These are phyloP conservation scores for Gloeopeniophorella convolvens DNA, from an alignment of 768 basidiomycete species.

Conservation along the genomic window DNA sequence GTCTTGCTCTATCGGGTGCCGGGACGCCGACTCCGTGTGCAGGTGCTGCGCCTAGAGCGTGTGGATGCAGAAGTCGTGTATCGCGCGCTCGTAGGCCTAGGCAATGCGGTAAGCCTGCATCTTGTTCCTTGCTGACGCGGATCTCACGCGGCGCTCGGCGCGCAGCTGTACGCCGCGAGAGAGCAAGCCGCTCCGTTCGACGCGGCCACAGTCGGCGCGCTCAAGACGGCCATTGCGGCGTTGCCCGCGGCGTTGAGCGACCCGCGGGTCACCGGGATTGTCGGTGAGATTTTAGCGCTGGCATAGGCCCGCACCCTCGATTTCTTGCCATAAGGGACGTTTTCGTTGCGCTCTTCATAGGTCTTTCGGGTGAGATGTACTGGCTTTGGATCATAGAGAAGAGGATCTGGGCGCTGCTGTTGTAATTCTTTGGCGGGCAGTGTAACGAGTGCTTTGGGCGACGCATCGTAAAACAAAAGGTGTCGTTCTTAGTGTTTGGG, in stretches of 20 bases:
- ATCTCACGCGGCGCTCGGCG: constrained; percentile 2
- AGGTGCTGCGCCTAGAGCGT: constrained; percentile 42
- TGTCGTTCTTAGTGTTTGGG: no score
- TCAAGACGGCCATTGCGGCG: constrained; percentile 35
- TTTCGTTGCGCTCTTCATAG: neutral
- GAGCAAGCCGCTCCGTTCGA: constrained; percentile 32
- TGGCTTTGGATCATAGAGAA: neutral
- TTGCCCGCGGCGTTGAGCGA: constrained; percentile 49
- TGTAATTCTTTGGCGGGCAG: no score
- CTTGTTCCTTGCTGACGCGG: constrained; percentile 3
- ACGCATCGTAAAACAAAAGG: no score
- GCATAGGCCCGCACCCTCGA: constrained; percentile 27
- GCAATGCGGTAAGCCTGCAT: constrained; percentile 52
- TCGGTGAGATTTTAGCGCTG: constrained; percentile 42
- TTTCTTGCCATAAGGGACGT: neutral
- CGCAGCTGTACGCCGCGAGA: constrained; percentile 46
- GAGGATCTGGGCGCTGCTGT: neutral
- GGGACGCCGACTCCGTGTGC: constrained; percentile 5
- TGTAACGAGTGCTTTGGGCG: no score
- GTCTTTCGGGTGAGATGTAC: neutral
- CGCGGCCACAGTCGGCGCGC: constrained; percentile 34
- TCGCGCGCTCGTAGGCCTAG: constrained; percentile 64
- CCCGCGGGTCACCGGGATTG: constrained; percentile 47
- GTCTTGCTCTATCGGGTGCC: neutral
- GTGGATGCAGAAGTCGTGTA: constrained; percentile 67